A percentile compares a stretch with the other conserved stretches of the same genome.
Evolutionary conservation across 805 yeast species (phyloP).

Genomic region (Candida arabinofermentans): DNA sequence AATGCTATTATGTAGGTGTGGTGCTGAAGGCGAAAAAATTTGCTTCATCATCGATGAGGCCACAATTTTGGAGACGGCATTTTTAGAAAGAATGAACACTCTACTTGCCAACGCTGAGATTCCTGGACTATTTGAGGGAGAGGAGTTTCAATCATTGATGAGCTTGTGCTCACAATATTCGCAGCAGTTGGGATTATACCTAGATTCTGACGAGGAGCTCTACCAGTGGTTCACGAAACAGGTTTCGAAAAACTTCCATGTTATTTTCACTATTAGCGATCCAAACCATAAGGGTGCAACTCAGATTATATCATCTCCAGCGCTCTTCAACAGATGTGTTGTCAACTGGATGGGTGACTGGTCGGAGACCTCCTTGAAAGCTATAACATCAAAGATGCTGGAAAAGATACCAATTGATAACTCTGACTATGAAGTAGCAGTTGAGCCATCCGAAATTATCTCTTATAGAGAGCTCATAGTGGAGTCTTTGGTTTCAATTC

Average conservation of each 20-base stretch:
- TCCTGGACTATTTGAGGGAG: slow-evolving; percentile 83
- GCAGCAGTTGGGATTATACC: slow-evolving; percentile 52
- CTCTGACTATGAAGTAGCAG: slow-evolving; percentile 31
- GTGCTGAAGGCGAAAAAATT: slow-evolving; percentile 53
- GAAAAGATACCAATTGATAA: slow-evolving; percentile 47
- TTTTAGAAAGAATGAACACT: slow-evolving; percentile 88
- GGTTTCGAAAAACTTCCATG: slow-evolving; percentile 71
- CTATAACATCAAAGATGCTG: slow-evolving; percentile 40
- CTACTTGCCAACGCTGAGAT: slow-evolving; percentile 89
- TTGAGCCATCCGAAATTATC: slow-evolving; percentile 8
- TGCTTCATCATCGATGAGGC: slow-evolving; percentile 83
- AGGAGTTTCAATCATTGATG: slow-evolving; percentile 54
- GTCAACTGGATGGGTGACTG: slow-evolving; percentile 87
- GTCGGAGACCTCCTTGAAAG: slow-evolving; percentile 46
- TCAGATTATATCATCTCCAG: slow-evolving; percentile 72
- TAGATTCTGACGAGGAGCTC: slow-evolving; percentile 67
- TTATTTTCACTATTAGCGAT: slow-evolving; percentile 70
- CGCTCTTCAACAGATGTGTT: slow-evolving; percentile 85
- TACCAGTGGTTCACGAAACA: slow-evolving; percentile 71
- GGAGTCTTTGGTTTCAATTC: slow-evolving; percentile 44
- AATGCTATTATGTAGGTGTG: slow-evolving; percentile 44
- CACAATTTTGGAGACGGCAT: slow-evolving; percentile 67
- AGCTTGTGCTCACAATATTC: slow-evolving; percentile 53
- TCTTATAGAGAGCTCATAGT: slow-evolving; percentile 37
- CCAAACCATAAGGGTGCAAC: slow-evolving; percentile 35